A percentile compares a stretch with the other conserved stretches of the same genome.
These are phyloP conservation scores for Solanum infundibuliforme DNA, from an alignment of 257 asterid genomes.

Conservation along the genomic window DNA sequence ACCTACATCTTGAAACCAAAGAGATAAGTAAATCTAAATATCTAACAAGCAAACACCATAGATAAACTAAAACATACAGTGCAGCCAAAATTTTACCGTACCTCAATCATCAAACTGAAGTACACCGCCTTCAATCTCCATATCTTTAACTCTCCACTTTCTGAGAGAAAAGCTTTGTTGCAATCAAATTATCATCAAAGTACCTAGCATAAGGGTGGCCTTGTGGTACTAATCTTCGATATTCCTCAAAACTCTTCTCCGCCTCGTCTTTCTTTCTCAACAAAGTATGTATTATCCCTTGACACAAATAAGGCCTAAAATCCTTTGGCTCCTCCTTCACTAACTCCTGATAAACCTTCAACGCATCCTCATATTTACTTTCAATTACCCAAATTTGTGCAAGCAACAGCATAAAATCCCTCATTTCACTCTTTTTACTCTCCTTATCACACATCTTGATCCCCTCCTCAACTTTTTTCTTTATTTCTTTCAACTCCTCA, in stretches of 20 bases:
- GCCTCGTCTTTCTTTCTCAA: constrained; percentile 64
- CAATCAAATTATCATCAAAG: constrained; percentile 76
- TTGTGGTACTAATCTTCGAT: constrained; percentile 63
- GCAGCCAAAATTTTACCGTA: not conserved
- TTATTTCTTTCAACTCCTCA: constrained; percentile 31
- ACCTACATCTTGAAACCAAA: not conserved
- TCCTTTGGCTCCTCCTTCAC: constrained; percentile 90
- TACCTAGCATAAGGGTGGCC: constrained; percentile 75
- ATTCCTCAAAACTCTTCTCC: constrained; percentile 67
- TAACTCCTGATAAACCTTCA: constrained; percentile 53
- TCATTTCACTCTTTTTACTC: constrained; percentile 34
- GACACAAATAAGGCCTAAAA: constrained; percentile 83
- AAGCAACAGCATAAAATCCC: constrained; percentile 64
- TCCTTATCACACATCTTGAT: constrained; percentile 46
- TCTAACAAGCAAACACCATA: not conserved
- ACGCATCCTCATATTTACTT: constrained; percentile 48
- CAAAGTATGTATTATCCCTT: constrained; percentile 67
- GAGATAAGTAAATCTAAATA: not conserved
- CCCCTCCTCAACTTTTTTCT: constrained; percentile 37
- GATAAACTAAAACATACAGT: not conserved
- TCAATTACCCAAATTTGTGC: constrained; percentile 74
- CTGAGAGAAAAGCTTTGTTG: constrained; percentile 66
- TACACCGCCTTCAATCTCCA: not conserved
- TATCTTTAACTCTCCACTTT: constrained; percentile 55
- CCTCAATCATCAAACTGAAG: not conserved